Conservation (phyloP, 108 stramenopile genomes). For the Nitzschia inconspicua region DNA sequence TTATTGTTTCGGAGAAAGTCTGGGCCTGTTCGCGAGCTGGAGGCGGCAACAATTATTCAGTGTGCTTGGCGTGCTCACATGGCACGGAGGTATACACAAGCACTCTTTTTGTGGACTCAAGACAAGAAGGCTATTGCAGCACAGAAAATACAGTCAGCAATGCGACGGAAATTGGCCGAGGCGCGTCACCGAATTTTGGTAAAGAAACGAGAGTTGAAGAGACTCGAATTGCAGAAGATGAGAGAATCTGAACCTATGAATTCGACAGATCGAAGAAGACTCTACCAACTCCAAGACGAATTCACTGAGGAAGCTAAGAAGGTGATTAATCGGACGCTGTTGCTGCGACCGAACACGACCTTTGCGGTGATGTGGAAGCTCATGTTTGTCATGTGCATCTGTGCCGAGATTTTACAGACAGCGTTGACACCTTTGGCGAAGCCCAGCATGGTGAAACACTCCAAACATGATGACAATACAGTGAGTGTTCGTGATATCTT, state of each 20-base stretch:
- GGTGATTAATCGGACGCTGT: conserved; percentile 33
- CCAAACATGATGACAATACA: not conserved
- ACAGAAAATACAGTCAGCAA: conserved; percentile 27
- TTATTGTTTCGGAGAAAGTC: conserved; percentile 23
- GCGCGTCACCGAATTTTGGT: conserved; percentile 6
- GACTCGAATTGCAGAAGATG: conserved; percentile 9
- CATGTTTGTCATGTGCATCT: conserved; percentile 48
- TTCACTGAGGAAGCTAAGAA: conserved; percentile 26
- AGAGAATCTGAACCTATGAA: conserved; percentile 14
- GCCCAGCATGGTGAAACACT: conserved; percentile 39
- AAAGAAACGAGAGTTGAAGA: conserved; percentile 27
- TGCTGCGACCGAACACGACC: conserved; percentile 70
- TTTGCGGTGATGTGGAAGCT: conserved; percentile 72
- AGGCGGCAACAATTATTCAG: conserved; percentile 57
- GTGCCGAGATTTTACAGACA: conserved; percentile 50
- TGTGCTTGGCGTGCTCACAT: conserved; percentile 36
- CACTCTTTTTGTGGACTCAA: conserved; percentile 24
- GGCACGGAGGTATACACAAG: conserved; percentile 25
- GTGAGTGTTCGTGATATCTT: conserved; percentile 13
- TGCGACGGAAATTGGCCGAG: conserved; percentile 5
- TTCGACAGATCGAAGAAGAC: conserved; percentile 25
- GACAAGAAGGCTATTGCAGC: conserved; percentile 19
- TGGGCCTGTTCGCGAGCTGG: conserved; percentile 21
- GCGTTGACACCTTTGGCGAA: conserved; percentile 47
- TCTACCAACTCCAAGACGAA: conserved; percentile 54